These are phyloP conservation scores for Rutstroemia sp. DNA, from an alignment of 2,329 filamentous ascomycete species.

Conservation along the genomic window DNA sequence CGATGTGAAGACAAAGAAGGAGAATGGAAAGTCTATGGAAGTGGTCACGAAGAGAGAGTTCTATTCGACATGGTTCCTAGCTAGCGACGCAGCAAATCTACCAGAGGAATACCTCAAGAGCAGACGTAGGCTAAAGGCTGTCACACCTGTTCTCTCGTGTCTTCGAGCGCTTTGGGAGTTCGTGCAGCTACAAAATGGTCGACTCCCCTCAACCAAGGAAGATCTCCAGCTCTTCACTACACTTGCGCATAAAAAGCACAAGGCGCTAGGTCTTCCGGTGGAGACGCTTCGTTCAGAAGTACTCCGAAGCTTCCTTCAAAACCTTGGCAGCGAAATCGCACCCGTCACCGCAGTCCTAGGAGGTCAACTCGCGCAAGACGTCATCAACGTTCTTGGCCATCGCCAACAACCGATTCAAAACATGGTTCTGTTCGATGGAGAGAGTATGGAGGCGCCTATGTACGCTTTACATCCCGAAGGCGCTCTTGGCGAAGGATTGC, in stretches of 20 bases:
- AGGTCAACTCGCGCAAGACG: conserved; percentile 86
- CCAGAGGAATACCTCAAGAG: conserved; percentile 61
- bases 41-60: conserved; percentile 85
- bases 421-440: conserved; percentile 84
- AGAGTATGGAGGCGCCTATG: conserved; percentile 67
- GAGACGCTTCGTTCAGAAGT: conserved; percentile 65
- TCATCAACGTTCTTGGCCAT: conserved; percentile 89
- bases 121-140: conserved; percentile 61
- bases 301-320: conserved; percentile 77
- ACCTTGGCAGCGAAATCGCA: conserved; percentile 74
- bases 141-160: conserved; percentile 80
- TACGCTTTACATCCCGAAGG: conserved; percentile 74
- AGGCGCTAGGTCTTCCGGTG: conserved; percentile 60
- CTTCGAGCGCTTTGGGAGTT: conserved; percentile 89
- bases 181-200: conserved; percentile 48
- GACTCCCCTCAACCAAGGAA: conserved; percentile 47
- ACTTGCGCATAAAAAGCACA: conserved; percentile 70
- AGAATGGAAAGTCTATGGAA: conserved; percentile 67
- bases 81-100: conserved; percentile 67
- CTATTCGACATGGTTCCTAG: conserved; percentile 83
- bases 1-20: conserved; percentile 61
- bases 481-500: conserved; percentile 40
- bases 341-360: conserved; percentile 86
- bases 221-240: conserved; percentile 73
- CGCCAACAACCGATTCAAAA: conserved; percentile 96